Conservation (phyloP, 768 basidiomycete species). For the Tricholoma bakamatsutake region DNA sequence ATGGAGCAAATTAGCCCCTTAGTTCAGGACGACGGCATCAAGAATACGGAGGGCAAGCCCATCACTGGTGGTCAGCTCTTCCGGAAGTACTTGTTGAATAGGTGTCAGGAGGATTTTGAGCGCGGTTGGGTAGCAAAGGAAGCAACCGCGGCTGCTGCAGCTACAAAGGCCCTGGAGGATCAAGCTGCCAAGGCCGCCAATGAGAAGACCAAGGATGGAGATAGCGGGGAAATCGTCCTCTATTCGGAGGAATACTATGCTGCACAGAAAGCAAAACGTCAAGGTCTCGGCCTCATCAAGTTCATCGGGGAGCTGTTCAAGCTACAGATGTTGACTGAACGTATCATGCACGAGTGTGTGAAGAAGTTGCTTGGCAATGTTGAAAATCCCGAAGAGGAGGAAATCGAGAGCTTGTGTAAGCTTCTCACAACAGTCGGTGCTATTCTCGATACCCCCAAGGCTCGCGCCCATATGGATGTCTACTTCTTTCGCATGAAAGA, state of each 20-base stretch:
- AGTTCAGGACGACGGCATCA: constrained; percentile 86
- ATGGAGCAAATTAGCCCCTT: constrained; percentile 88
- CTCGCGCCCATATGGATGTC: constrained; percentile 81
- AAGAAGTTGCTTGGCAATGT: constrained; percentile 93
- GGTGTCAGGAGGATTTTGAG: constrained; percentile 98
- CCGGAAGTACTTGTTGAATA: constrained; percentile 93
- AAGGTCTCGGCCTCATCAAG: constrained; percentile 93
- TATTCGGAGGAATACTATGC: constrained; percentile 96
- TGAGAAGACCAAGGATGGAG: constrained; percentile 41
- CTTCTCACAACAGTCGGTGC: constrained; percentile 85
- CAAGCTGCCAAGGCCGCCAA: constrained; percentile 68
- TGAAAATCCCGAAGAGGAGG: constrained; percentile 94
- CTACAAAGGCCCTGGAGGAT: constrained; percentile 80
- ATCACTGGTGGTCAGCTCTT: constrained; percentile 91
- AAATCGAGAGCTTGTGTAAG: constrained; percentile 94
- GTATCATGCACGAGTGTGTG: constrained; percentile 98
- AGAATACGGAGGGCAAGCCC: constrained; percentile 76
- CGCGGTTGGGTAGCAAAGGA: constrained; percentile 91
- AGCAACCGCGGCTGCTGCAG: constrained; percentile 80
- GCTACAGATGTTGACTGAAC: constrained; percentile 95
- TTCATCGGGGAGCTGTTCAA: constrained; percentile 99
- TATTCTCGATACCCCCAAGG: constrained; percentile 75
- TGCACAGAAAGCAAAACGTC: constrained; percentile 95
- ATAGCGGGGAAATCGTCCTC: constrained; percentile 63
- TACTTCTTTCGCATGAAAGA: constrained; percentile 92